Conservation (phyloP, 2,329 filamentous ascomycete genomes). For the Botrytis elliptica region DNA sequence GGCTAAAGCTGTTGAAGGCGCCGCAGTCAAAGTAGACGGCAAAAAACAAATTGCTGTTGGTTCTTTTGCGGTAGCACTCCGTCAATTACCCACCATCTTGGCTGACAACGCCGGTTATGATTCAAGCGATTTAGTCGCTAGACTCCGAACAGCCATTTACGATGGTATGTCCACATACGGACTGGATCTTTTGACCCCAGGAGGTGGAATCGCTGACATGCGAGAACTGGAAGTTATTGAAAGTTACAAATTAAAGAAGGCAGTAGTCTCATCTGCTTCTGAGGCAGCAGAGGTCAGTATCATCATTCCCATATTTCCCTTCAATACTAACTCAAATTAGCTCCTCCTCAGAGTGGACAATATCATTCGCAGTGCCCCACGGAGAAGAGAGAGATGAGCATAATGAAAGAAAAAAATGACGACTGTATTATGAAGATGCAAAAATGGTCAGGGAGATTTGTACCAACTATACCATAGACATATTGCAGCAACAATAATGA, state of each 20-base stretch:
- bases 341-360: slow-evolving; percentile 92
- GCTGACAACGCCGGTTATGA: slow-evolving; percentile 97
- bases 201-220: slow-evolving; percentile 94
- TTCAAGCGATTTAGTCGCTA: slow-evolving; percentile 87
- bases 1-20: slow-evolving; percentile 95
- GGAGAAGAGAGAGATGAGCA: slow-evolving; percentile 73
- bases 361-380: slow-evolving; percentile 91
- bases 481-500: slow-evolving; percentile 33
- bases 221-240: slow-evolving; percentile 91
- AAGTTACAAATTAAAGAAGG: slow-evolving; percentile 97
- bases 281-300: slow-evolving; percentile 87
- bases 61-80: slow-evolving; percentile 81
- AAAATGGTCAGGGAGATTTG: slow-evolving; percentile 32
- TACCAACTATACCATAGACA: slow-evolving; percentile 40
- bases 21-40: slow-evolving; percentile 89
- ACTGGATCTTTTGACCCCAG: slow-evolving; percentile 82
- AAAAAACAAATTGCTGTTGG: slow-evolving; percentile 96
- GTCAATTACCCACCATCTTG: slow-evolving; percentile 92
- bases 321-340: slow-evolving; percentile 48
- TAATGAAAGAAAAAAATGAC: slow-evolving; percentile 25
- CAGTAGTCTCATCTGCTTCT: slow-evolving; percentile 94
- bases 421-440: slow-evolving; percentile 37
- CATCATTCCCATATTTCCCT: slow-evolving; percentile 19
- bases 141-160: slow-evolving; percentile 91
- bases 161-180: slow-evolving; percentile 91